phyloP scores from a whole-genome alignment of 306 rosid genomes.

The Quercus robur region DNA sequence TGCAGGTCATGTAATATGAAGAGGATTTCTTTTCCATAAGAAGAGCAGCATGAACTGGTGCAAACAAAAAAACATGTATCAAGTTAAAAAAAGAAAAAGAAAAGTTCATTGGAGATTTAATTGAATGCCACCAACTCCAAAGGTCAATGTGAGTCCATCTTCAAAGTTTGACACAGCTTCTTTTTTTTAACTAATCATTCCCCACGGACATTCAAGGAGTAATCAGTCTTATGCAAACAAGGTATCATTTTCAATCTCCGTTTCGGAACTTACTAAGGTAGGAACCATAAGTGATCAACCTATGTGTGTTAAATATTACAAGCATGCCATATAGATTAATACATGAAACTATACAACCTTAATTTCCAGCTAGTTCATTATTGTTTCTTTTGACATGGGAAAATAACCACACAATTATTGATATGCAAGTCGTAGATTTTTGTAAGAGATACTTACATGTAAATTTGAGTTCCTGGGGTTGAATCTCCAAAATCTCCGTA shows the following conservation, averaged over 20 bases:
- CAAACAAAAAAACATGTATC: too few relatives aligned
- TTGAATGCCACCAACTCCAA: too few relatives aligned
- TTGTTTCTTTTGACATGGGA: background rate
- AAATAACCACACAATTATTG: background rate
- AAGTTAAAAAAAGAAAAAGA: too few relatives aligned
- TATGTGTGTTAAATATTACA: background rate
- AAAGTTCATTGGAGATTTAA: too few relatives aligned
- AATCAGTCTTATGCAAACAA: background rate
- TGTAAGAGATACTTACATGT: slow-evolving; percentile 49
- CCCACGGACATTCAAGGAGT: background rate
- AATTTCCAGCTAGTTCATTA: background rate
- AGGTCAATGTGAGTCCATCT: too few relatives aligned
- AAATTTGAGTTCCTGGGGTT: slow-evolving; percentile 67
- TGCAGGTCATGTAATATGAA: too few relatives aligned
- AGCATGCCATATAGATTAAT: background rate
- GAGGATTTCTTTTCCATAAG: too few relatives aligned
- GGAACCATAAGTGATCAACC: background rate
- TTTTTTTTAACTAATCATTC: background rate
- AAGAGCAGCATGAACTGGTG: too few relatives aligned
- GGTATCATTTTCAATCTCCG: background rate
- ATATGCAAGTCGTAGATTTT: background rate
- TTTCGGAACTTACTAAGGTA: background rate
- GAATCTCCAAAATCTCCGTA: slow-evolving; percentile 72
- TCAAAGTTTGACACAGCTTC: background rate
- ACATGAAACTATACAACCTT: background rate